Base-by-base conservation (phyloP, 208 protist genomes). In the Acanthamoeba castellanii region DNA sequence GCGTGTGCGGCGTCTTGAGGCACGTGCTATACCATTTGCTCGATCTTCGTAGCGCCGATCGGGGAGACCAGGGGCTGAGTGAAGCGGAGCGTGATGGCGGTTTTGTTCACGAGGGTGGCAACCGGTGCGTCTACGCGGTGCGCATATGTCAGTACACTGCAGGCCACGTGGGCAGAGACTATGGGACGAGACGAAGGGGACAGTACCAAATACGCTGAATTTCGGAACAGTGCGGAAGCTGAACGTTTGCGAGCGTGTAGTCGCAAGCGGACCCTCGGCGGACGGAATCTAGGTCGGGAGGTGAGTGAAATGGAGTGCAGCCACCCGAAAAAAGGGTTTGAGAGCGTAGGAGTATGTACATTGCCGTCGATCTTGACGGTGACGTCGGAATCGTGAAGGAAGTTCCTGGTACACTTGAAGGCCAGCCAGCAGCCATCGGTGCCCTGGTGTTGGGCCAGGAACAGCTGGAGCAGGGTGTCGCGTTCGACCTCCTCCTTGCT, bases 361-460 rank as follows among this genome's bases (percentile, higher is more conserved):
- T 93, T 93, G 37, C 88, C 88, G 14, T 93, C 88, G 30, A 93
- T 93, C 70, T 93, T 93, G n/a, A 93, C 64, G 18, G 57, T 74
- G 30, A 93, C 88, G 14, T 47, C 78, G 57, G 88, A 93, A 14
- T 93, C 64, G 52, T 93, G 52, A 9, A 93, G 88, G 30, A 93
- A 78, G 50, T 42, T 27, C 50, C 27, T 93, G 88, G 37, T 50
- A 27, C 64, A 93, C 18, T 61, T 32, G 88, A 74, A 93, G 34
- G 88, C 88, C 88, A 93, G 42, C 88, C 88, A 93, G 70, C 88
- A 78, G 20, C 64, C 88, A 8, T 93, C 88, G 14, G 18, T 13
- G 9, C 3, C 64, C n/a, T 5, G 8, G n/a, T 76, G 45, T 30
- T 4, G 37, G 37, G 61, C 30, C 25, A 93, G 70, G 70, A 93